Evolutionary conservation across 768 basidiomycete species (phyloP).

Genomic region (Hericium alpestre): DNA sequence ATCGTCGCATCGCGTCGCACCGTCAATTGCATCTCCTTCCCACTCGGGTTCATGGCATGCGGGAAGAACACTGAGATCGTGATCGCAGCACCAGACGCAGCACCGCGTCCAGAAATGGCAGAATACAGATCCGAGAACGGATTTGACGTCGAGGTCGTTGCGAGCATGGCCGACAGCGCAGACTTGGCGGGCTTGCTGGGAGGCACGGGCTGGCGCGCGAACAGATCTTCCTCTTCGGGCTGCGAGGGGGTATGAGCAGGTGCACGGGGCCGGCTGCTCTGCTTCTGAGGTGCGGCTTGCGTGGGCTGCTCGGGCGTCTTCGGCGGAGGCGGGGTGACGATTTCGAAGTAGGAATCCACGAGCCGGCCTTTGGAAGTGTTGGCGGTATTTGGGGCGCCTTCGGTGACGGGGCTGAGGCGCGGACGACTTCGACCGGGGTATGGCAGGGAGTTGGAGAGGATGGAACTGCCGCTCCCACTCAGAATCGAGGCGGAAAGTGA

Average conservation of each 20-base stretch:
- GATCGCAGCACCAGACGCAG: slow-evolving; percentile 44
- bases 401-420: slow-evolving; percentile 49
- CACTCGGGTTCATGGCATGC: slow-evolving; percentile 49
- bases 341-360: slow-evolving; percentile 42
- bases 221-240: slow-evolving; percentile 23
- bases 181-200: slow-evolving; percentile 41
- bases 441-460: slow-evolving; percentile 36
- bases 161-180: slow-evolving; percentile 65
- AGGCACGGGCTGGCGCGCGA: slow-evolving; percentile 41
- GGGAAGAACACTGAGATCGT: slow-evolving; percentile 80
- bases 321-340: slow-evolving; percentile 33
- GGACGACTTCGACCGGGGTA: slow-evolving; percentile 26
- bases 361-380: slow-evolving; percentile 9
- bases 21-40: slow-evolving; percentile 57
- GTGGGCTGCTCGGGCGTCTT: slow-evolving; percentile 5
- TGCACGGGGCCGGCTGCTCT: slow-evolving; percentile 1
- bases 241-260: slow-evolving; percentile 13
- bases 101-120: slow-evolving; percentile 67
- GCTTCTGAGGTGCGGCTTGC: not conserved
- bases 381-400: slow-evolving; percentile 6
- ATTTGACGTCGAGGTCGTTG: slow-evolving; percentile 54
- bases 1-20: slow-evolving; percentile 84
- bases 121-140: slow-evolving; percentile 86
- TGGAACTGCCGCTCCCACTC: slow-evolving; percentile 45
- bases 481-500: slow-evolving; percentile 43